A percentile compares a stretch with the other conserved stretches of the same genome.
Conservation (phyloP, 805 yeast genomes). For the Metschnikowia bowlesiae region DNA sequence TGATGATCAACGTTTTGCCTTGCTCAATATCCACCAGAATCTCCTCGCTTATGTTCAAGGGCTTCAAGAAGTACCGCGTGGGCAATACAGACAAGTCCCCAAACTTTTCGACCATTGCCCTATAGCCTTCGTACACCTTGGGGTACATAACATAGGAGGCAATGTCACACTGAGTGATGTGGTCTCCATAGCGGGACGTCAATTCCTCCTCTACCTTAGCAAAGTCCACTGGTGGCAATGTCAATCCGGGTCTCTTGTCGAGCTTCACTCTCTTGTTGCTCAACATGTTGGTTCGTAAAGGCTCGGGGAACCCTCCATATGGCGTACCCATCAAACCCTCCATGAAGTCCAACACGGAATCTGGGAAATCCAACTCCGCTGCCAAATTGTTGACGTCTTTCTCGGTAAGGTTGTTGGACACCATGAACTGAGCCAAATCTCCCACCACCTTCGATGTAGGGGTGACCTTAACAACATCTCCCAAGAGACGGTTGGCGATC, state of each 20-base stretch:
- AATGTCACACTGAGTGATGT: slow-evolving; percentile 76
- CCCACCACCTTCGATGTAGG: slow-evolving; percentile 99
- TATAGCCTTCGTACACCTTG: slow-evolving; percentile 88
- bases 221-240: slow-evolving; percentile 80
- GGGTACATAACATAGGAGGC: slow-evolving; percentile 98
- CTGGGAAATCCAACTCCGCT: slow-evolving; percentile 93
- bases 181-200: slow-evolving; percentile 66
- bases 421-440: slow-evolving; percentile 99
- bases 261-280: slow-evolving; percentile 90
- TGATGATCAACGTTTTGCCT: slow-evolving; percentile 91
- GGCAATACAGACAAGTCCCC: slow-evolving; percentile 95
- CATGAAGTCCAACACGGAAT: slow-evolving; percentile 95
- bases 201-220: slow-evolving; percentile 68
- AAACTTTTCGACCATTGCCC: slow-evolving; percentile 65
- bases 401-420: slow-evolving; percentile 79
- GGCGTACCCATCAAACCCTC: slow-evolving; percentile 99
- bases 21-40: slow-evolving; percentile 84
- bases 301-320: slow-evolving; percentile 99
- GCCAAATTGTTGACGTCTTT: slow-evolving; percentile 89
- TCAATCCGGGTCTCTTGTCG: slow-evolving; percentile 87
- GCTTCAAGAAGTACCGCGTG: slow-evolving; percentile 83
- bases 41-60: slow-evolving; percentile 85
- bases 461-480: slow-evolving; percentile 97
- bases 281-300: slow-evolving; percentile 86
- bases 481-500: slow-evolving; percentile 84